Conservation (phyloP, 2,329 filamentous ascomycete species). For the Claviceps citrina region DNA sequence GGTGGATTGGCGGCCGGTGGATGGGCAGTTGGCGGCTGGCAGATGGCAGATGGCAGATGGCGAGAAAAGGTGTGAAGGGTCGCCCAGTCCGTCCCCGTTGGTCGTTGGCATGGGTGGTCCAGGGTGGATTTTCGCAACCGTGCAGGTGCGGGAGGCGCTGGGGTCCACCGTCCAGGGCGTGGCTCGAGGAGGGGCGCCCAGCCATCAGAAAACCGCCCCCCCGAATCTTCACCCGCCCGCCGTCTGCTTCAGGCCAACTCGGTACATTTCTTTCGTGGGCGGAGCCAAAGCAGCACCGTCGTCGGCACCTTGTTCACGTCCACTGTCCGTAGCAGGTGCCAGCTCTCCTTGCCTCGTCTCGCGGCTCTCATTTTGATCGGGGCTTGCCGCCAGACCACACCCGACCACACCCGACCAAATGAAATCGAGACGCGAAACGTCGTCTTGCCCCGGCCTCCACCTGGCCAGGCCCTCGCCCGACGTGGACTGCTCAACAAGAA, state of each 20-base stretch:
- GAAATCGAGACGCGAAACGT: too few relatives aligned
- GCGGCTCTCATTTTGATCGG: neutral
- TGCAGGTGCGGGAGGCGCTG: slow-evolving; percentile 2
- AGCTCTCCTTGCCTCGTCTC: neutral
- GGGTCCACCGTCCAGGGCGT: neutral
- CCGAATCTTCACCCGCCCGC: neutral
- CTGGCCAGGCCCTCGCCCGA: too few relatives aligned
- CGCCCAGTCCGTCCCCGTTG: neutral
- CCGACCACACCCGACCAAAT: neutral
- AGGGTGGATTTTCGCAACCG: neutral
- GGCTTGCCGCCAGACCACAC: neutral
- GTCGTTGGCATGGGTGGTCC: neutral
- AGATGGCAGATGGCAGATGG: slow-evolving; percentile 3
- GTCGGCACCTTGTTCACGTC: too few relatives aligned
- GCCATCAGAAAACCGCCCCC: neutral
- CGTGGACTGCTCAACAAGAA: slow-evolving; percentile 1
- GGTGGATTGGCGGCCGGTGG: neutral
- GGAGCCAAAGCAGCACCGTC: too few relatives aligned
- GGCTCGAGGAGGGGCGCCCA: slow-evolving; percentile 1
- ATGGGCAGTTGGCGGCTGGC: neutral
- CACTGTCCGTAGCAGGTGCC: too few relatives aligned
- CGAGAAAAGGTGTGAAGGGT: neutral
- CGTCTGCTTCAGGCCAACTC: too few relatives aligned
- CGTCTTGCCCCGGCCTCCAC: too few relatives aligned
- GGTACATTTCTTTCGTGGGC: too few relatives aligned